Evolutionary conservation across 352 stramenopile species (phyloP), one percentile per base, ranked within the genome.

Genomic region (Pythium insidiosum): DNA sequence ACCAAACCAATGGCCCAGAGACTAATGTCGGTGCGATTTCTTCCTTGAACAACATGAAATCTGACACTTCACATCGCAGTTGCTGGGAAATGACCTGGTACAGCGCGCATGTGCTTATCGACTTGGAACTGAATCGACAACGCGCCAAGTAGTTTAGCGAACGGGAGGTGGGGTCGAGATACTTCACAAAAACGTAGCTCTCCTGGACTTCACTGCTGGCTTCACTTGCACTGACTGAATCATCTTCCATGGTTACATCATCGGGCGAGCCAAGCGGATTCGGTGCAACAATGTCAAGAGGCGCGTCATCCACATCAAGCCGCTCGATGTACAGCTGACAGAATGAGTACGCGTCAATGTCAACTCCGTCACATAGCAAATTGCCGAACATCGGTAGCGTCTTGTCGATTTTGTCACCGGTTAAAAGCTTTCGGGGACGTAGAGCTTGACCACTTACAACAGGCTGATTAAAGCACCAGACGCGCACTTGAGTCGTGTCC

Each of bases 341-440:
- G 51, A 82, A 80, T 30, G 76, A 89, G 59, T 91, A 91, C 5
- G 79, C 76, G 39, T 89, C 79, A 42, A 91, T 86, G 53, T 91
- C 79, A 18, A 86, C 69, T 26, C 79, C 79, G 33, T 91, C 79
- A 35, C 65, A 73, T 5, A 91, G 67, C 43, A 86, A 38, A 26
- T 71, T 66, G 11, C 76, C 73, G 53, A 91, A 91, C 20, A 89
- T 65, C 7, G 76, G 71, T 19, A 55, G 59, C 6, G 70, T 47
- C 41, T 57, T 57, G 24, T 70, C 56, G 40, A 63, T 48, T 22
- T 61, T 60, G n/a, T 60, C 31, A 6, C 57, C 68, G 6, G 66
- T 79, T 20, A 91, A 67, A 16, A 75, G 53, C 56, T 88, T 88
- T 7, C 73, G 70, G 15, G 79, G 76, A 3, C 76, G 79, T 23